phyloP scores from a whole-genome alignment of 106 monocot genomes.

The Agapanthus africanus region DNA sequence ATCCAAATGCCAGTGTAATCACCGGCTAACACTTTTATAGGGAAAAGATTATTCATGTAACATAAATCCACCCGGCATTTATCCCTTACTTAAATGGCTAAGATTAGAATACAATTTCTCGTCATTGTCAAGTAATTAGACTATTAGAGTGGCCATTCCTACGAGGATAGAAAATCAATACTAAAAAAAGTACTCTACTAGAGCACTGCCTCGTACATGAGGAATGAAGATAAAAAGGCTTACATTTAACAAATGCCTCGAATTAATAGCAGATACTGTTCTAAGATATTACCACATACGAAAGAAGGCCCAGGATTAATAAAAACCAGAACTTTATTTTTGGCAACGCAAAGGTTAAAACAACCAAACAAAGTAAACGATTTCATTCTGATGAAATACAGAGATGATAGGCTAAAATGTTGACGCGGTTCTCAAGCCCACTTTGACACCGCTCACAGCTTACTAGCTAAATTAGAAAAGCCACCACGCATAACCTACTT shows the following conservation, averaged over 20 bases:
- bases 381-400: background rate
- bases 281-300: background rate
- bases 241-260: background rate
- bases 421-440: background rate
- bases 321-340: background rate
- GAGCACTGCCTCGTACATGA: background rate
- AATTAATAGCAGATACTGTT: background rate
- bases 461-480: conserved; percentile 4
- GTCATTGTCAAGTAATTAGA: background rate
- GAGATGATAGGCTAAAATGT: background rate
- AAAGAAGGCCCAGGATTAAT: background rate
- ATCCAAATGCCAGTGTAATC: background rate
- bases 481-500: background rate
- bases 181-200: background rate
- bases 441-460: background rate
- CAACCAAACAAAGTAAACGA: background rate
- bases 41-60: too few relatives aligned
- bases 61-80: background rate
- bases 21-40: background rate
- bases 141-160: too few relatives aligned
- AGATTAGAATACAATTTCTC: background rate
- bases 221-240: background rate
- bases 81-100: background rate
- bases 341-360: background rate
- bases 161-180: background rate